These are phyloP conservation scores for Pichia sp. DNA, from an alignment of 1,139 yeast species.

Conservation along the genomic window DNA sequence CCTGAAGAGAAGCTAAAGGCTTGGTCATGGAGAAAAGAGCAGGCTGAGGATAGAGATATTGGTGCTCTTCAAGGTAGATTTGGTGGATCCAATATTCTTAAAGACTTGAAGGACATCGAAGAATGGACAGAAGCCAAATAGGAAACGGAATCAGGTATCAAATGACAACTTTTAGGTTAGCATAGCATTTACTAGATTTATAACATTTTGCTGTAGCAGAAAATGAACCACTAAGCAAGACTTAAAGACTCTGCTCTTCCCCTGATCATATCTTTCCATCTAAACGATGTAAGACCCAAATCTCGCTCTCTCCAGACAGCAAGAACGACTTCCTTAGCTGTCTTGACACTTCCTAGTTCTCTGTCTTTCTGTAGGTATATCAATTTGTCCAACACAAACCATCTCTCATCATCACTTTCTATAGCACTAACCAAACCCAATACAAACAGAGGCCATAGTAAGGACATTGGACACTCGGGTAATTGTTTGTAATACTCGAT, in stretches of 20 bases:
- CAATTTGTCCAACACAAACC: conserved; percentile 31
- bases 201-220: neutral
- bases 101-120: conserved; percentile 24
- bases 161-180: no score
- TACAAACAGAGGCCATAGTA: conserved; percentile 34
- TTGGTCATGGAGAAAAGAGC: conserved; percentile 25
- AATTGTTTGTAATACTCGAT: conserved; percentile 20
- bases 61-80: conserved; percentile 23
- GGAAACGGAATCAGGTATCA: no score
- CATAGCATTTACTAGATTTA: no score
- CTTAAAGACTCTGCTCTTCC: conserved; percentile 32
- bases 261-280: conserved; percentile 33
- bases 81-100: conserved; percentile 26
- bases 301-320: conserved; percentile 35
- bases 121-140: conserved; percentile 17
- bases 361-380: conserved; percentile 30
- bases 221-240: conserved; percentile 23
- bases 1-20: conserved; percentile 14
- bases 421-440: conserved; percentile 30
- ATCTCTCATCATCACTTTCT: conserved; percentile 27
- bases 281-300: conserved; percentile 21
- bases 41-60: conserved; percentile 14
- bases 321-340: conserved; percentile 30
- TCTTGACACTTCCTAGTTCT: conserved; percentile 31
- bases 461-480: conserved; percentile 29